These are phyloP conservation scores for Zymoseptoria pseudotritici DNA, from an alignment of 2,329 filamentous ascomycete genomes.

Conservation along the genomic window DNA sequence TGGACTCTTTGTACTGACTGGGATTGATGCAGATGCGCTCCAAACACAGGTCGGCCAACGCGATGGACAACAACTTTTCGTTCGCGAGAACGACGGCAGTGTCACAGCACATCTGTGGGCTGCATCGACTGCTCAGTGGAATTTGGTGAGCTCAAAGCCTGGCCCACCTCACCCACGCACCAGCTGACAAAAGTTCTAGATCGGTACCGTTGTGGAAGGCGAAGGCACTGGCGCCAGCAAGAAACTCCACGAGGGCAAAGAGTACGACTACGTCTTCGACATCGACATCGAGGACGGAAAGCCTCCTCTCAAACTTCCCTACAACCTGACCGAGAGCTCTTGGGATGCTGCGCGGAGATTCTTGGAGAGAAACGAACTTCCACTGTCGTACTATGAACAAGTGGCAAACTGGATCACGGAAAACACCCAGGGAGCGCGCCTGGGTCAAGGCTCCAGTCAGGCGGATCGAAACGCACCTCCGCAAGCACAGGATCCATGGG, in stretches of 20 bases:
- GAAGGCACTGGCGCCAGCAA: constrained; percentile 70
- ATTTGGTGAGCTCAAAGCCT: constrained; percentile 18
- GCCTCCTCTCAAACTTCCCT: constrained; percentile 86
- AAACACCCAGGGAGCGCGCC: constrained; percentile 78
- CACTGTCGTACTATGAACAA: constrained; percentile 79
- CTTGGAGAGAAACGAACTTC: constrained; percentile 78
- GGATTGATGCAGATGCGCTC: constrained; percentile 59
- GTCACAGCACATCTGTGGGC: constrained; percentile 90
- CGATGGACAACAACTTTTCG: constrained; percentile 92
- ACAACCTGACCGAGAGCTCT: constrained; percentile 84
- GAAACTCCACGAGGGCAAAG: constrained; percentile 69
- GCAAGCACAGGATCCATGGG: constrained; percentile 62
- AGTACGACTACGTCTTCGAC: constrained; percentile 95
- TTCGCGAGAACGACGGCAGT: constrained; percentile 70
- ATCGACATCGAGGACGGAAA: constrained; percentile 94
- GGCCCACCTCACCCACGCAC: background rate
- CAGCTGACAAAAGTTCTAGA: constrained; percentile 37
- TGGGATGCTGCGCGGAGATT: constrained; percentile 91
- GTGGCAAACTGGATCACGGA: constrained; percentile 87
- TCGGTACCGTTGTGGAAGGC: constrained; percentile 88
- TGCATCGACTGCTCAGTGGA: constrained; percentile 29
- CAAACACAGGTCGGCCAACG: constrained; percentile 79
- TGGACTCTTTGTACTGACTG: background rate
- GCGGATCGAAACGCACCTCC: constrained; percentile 32
- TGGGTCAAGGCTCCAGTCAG: constrained; percentile 50